These are phyloP conservation scores for Thuja plicata DNA, from an alignment of 83 land plant species.

Conservation along the genomic window DNA sequence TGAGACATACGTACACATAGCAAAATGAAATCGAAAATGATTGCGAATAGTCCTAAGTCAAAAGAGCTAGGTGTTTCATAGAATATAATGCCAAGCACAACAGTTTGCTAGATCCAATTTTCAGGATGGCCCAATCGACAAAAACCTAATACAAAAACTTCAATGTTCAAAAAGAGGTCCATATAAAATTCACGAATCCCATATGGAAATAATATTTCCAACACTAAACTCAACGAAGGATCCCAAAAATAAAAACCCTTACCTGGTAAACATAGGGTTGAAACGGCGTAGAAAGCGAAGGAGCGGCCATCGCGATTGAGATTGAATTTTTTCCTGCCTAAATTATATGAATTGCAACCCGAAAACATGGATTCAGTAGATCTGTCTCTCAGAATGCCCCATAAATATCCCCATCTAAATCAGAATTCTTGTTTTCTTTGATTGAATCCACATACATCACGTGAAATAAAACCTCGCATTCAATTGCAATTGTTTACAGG, in stretches of 20 bases:
- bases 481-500: background rate
- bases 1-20: background rate
- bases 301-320: slow-evolving; percentile 70
- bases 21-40: background rate
- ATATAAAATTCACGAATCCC: background rate
- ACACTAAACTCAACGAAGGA: background rate
- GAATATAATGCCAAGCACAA: background rate
- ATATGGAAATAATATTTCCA: background rate
- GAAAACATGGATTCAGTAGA: background rate
- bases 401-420: background rate
- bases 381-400: background rate
- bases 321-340: background rate
- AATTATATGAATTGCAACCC: background rate
- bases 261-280: slow-evolving; percentile 93
- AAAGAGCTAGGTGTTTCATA: background rate
- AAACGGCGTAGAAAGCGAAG: slow-evolving; percentile 81
- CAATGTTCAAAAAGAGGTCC: background rate
- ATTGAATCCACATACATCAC: background rate
- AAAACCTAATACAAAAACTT: background rate
- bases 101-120: background rate
- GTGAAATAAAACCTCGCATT: background rate
- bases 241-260: background rate
- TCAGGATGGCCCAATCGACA: background rate
- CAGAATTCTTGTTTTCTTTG: background rate
- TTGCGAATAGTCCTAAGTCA: background rate